Percentiles rank a stretch among this genome's conserved stretches.
Conservation (phyloP, 2,329 filamentous ascomycete genomes). For the Taxawa tesnikishii region DNA sequence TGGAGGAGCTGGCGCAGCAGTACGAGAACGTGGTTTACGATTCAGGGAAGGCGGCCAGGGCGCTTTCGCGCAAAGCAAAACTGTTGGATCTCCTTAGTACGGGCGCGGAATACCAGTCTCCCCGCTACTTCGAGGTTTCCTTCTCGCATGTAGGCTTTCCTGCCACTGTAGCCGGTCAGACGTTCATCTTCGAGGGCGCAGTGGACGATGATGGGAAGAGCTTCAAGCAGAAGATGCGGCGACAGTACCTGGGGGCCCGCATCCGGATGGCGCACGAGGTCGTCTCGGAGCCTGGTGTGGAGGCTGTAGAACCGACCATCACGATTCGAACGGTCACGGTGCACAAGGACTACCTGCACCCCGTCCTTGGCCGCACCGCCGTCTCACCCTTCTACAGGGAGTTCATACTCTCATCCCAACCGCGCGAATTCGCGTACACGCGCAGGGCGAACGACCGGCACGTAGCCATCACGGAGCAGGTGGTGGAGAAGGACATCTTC, state of each 20-base stretch:
- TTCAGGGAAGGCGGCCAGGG: constrained; percentile 79
- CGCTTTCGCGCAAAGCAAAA: constrained; percentile 69
- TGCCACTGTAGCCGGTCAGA: constrained; percentile 67
- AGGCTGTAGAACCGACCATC: constrained; percentile 4
- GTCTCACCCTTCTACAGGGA: constrained; percentile 77
- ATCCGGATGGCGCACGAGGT: constrained; percentile 2
- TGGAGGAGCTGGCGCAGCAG: constrained; percentile 81
- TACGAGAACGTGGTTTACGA: constrained; percentile 87
- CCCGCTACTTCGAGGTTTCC: constrained; percentile 82
- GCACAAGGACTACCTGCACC: constrained; percentile 70
- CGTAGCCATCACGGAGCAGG: constrained; percentile 56
- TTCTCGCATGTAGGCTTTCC: constrained; percentile 84
- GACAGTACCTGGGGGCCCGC: constrained; percentile 54
- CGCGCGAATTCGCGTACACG: constrained; percentile 67
- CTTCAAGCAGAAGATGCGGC: constrained; percentile 86
- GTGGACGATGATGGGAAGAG: constrained; percentile 63
- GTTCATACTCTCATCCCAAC: constrained; percentile 66
- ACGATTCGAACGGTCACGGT: constrained; percentile 51
- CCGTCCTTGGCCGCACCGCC: constrained; percentile 77
- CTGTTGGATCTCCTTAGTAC: constrained; percentile 32
- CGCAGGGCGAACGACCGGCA: constrained; percentile 54
- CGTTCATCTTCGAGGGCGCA: constrained; percentile 81
- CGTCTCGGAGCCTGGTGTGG: constrained; percentile 2
- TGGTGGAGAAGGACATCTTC: constrained; percentile 73
- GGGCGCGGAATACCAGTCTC: constrained; percentile 75